phyloP scores from a whole-genome alignment of 177 flowering plant genomes.

The Telopea speciosissima region DNA sequence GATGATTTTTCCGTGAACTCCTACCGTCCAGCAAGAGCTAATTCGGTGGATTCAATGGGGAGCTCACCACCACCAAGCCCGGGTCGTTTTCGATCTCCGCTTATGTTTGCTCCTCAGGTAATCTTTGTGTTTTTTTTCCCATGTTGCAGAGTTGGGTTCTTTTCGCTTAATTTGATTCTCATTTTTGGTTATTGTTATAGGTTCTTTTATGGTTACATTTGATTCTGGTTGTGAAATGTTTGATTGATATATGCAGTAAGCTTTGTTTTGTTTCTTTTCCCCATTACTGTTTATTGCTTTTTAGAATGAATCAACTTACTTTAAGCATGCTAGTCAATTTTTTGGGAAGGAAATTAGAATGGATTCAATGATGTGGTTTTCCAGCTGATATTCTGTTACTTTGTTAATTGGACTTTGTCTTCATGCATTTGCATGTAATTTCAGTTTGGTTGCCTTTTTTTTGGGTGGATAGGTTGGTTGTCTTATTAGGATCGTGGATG shows the following conservation, averaged over 20 bases:
- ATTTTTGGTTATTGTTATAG: not conserved
- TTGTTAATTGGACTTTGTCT: not conserved
- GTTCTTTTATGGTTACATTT: not conserved
- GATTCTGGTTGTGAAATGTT: not conserved
- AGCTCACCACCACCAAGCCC: constrained; percentile 56
- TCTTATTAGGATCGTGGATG: not conserved
- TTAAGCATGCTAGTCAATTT: not conserved
- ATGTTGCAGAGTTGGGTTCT: not conserved
- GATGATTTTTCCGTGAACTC: constrained; percentile 11
- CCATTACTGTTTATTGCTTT: not conserved
- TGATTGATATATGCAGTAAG: not conserved
- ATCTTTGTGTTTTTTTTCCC: not conserved
- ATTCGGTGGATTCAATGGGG: constrained; percentile 44
- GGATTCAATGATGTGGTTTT: not conserved
- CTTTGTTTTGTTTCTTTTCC: not conserved
- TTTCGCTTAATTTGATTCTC: not conserved
- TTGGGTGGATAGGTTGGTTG: no score
- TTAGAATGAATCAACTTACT: not conserved
- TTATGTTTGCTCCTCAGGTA: constrained; percentile 71
- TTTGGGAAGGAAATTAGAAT: not conserved
- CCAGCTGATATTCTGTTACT: not conserved
- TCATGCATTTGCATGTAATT: not conserved
- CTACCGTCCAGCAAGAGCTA: constrained; percentile 17
- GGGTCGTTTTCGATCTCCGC: constrained; percentile 48
- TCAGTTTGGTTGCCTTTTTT: no score